These are phyloP conservation scores for Aureobasidium sp. DNA, from an alignment of 2,329 filamentous ascomycete species.

Conservation along the genomic window DNA sequence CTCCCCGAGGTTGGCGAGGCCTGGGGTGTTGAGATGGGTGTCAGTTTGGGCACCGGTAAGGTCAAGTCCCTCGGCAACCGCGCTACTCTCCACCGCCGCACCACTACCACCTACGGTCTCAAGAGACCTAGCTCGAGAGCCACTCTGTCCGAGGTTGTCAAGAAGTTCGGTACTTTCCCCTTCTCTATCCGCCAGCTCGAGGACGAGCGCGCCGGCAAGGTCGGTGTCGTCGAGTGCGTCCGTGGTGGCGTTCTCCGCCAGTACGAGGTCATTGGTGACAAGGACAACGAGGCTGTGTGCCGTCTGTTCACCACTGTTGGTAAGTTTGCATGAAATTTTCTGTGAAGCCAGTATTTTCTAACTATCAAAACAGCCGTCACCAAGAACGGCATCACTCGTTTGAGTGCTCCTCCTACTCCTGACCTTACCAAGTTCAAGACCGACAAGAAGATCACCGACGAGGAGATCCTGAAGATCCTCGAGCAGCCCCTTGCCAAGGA, in stretches of 20 bases:
- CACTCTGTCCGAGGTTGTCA: slow-evolving; percentile 87
- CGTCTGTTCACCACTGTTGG: slow-evolving; percentile 86
- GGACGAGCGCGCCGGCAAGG: slow-evolving; percentile 90
- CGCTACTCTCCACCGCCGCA: slow-evolving; percentile 87
- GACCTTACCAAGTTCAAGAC: slow-evolving; percentile 81
- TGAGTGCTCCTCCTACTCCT: slow-evolving; percentile 67
- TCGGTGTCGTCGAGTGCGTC: slow-evolving; percentile 94
- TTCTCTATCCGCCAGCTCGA: slow-evolving; percentile 97
- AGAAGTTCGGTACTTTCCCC: slow-evolving; percentile 96
- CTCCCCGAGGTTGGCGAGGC: slow-evolving; percentile 83
- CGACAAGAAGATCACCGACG: slow-evolving; percentile 96
- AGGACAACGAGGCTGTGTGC: slow-evolving; percentile 77
- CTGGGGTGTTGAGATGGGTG: slow-evolving; percentile 95
- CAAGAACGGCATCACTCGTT: slow-evolving; percentile 89
- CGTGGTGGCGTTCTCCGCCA: slow-evolving; percentile 86
- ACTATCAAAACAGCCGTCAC: slow-evolving; percentile 63
- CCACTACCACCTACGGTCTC: slow-evolving; percentile 80
- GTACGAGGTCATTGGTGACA: slow-evolving; percentile 93
- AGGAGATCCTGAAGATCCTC: slow-evolving; percentile 90
- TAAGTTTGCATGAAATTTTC: slow-evolving; percentile 45
- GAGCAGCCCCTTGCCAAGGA: slow-evolving; percentile 70
- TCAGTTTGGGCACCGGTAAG: slow-evolving; percentile 87
- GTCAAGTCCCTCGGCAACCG: slow-evolving; percentile 86
- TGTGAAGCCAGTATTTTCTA: background rate
- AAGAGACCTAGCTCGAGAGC: slow-evolving; percentile 93